These are phyloP conservation scores for Aspergillus phoenicis DNA, from an alignment of 2,329 filamentous ascomycete species.

Conservation along the genomic window DNA sequence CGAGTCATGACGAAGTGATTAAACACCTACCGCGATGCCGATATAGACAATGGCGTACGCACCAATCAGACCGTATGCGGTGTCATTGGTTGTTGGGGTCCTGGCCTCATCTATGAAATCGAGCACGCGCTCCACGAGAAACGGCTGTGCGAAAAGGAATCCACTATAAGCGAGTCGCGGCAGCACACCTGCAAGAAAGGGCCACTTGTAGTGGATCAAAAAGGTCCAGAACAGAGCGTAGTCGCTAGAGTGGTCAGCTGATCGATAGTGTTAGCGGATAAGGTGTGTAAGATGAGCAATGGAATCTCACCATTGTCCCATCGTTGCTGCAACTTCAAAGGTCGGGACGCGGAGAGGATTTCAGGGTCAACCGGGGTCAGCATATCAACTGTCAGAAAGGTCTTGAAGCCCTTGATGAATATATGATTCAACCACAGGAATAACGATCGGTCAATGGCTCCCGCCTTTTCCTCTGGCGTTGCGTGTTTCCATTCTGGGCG, in stretches of 20 bases:
- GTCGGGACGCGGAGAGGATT: background rate
- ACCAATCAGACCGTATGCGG: conserved; percentile 40
- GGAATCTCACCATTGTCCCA: background rate
- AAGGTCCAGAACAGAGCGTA: conserved; percentile 16
- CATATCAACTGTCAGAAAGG: background rate
- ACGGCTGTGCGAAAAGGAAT: conserved; percentile 24
- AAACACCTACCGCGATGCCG: conserved; percentile 35
- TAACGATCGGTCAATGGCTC: background rate
- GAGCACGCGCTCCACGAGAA: conserved; percentile 20
- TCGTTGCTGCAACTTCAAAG: background rate
- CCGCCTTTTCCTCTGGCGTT: background rate
- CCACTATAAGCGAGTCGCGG: conserved; percentile 25
- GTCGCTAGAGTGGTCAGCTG: background rate
- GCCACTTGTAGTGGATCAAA: conserved; percentile 8
- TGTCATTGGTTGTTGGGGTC: conserved; percentile 12
- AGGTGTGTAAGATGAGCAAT: background rate
- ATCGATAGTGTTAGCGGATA: background rate
- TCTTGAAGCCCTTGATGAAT: background rate
- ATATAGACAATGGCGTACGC: conserved; percentile 42
- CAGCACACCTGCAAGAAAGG: conserved; percentile 14
- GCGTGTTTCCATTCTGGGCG: background rate
- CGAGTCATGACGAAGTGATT: background rate
- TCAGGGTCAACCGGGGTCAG: background rate
- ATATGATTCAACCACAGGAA: background rate
- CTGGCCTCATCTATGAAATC: background rate